Evolutionary conservation across 2,329 filamentous ascomycete species (phyloP).

Genomic region (Calonectria hawksworthii): DNA sequence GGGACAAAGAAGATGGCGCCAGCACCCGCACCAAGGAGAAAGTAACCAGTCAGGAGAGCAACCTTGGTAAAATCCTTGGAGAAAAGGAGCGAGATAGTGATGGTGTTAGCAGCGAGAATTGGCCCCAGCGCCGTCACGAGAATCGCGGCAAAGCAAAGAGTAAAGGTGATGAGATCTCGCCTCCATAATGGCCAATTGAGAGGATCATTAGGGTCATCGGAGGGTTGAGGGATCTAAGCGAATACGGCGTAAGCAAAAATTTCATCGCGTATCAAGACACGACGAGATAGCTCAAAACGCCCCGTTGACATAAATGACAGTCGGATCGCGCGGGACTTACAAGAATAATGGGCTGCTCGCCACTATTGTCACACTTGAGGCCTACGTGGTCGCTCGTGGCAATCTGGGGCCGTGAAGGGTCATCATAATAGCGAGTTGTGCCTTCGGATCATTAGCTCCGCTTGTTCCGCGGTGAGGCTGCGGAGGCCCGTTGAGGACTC

Average conservation of each 20-base stretch:
- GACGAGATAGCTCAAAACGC: neutral
- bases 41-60: constrained; percentile 88
- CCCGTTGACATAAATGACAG: neutral
- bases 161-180: constrained; percentile 83
- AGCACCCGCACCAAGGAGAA: constrained; percentile 84
- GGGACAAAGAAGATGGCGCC: constrained; percentile 90
- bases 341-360: constrained; percentile 79
- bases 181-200: constrained; percentile 88
- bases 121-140: constrained; percentile 88
- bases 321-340: constrained; percentile 57
- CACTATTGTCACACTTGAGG: constrained; percentile 81
- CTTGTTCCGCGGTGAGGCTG: neutral
- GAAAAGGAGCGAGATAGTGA: constrained; percentile 81
- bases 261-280: neutral
- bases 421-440: constrained; percentile 76
- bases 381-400: constrained; percentile 56
- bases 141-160: constrained; percentile 84
- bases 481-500: neutral
- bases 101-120: constrained; percentile 88
- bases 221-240: constrained; percentile 80
- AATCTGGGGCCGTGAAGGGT: constrained; percentile 63
- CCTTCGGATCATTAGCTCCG: constrained; percentile 54
- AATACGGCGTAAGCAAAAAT: constrained; percentile 28
- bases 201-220: constrained; percentile 91
- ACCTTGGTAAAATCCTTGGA: constrained; percentile 77